phyloP scores from a whole-genome alignment of 2,329 filamentous ascomycete species.

The Colletotrichum brevisporum region DNA sequence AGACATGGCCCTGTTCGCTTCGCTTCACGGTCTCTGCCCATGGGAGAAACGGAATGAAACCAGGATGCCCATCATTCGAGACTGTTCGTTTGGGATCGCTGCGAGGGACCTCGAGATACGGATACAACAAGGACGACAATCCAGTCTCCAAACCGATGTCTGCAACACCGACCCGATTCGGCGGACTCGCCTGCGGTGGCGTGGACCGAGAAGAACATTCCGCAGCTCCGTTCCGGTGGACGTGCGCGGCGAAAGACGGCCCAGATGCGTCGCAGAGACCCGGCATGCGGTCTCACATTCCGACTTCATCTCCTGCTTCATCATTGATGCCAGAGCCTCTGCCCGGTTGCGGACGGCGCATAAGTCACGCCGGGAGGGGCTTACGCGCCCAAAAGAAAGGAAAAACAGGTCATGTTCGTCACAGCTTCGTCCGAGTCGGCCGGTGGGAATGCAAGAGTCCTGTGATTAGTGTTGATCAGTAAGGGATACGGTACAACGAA shows the following conservation, averaged over 20 bases:
- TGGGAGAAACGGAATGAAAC: conserved; percentile 11
- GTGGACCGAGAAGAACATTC: conserved; percentile 35
- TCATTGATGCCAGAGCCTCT: neutral
- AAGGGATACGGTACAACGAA: neutral
- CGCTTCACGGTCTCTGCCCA: conserved; percentile 1
- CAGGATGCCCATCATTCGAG: conserved; percentile 16
- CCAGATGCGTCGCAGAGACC: conserved; percentile 16
- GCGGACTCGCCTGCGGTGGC: conserved; percentile 30
- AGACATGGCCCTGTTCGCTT: neutral
- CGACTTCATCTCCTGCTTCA: conserved; percentile 8
- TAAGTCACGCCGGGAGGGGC: conserved; percentile 2
- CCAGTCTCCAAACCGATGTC: neutral
- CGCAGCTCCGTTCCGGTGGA: conserved; percentile 34
- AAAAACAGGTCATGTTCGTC: neutral
- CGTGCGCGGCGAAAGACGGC: conserved; percentile 19
- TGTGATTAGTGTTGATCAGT: conserved; percentile 15
- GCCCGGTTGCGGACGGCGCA: conserved; percentile 17
- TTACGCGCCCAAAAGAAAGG: neutral
- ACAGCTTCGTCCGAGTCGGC: neutral
- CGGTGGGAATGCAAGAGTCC: neutral
- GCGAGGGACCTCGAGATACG: neutral
- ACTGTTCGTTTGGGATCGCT: neutral
- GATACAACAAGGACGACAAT: neutral
- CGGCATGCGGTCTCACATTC: conserved; percentile 4
- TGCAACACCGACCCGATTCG: conserved; percentile 24